These are phyloP conservation scores for Drechslerella coelobrocha DNA, from an alignment of 2,329 filamentous ascomycete genomes.

Conservation along the genomic window DNA sequence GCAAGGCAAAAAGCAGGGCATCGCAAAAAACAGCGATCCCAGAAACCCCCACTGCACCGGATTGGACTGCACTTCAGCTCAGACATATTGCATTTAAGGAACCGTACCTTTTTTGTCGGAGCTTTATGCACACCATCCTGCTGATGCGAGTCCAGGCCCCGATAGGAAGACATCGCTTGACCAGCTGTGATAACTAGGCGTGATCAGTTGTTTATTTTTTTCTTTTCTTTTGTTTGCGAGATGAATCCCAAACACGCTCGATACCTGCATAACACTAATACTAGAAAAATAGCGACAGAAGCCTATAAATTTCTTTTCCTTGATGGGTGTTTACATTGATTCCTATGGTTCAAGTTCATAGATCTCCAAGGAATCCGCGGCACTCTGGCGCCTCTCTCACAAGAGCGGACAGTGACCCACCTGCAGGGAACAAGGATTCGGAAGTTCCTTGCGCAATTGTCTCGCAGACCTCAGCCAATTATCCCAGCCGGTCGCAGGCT, in stretches of 20 bases:
- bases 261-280: not conserved
- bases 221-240: conserved; percentile 21
- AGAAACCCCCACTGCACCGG: conserved; percentile 19
- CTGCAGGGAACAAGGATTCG: conserved; percentile 50
- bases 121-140: conserved; percentile 49
- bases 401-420: conserved; percentile 18
- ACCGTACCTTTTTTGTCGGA: conserved; percentile 48
- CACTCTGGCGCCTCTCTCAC: conserved; percentile 46
- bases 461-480: conserved; percentile 48
- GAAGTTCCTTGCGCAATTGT: conserved; percentile 51
- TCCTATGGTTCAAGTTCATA: conserved; percentile 31
- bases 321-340: conserved; percentile 37
- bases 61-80: conserved; percentile 13
- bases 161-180: conserved; percentile 37
- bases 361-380: conserved; percentile 33
- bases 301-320: conserved; percentile 7
- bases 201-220: conserved; percentile 24
- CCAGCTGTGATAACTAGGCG: conserved; percentile 13
- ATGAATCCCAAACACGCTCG: conserved; percentile 3
- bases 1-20: conserved; percentile 3
- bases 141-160: conserved; percentile 13
- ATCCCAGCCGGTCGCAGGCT: conserved; percentile 46
- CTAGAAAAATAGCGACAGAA: not conserved
- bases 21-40: not conserved
- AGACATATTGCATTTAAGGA: conserved; percentile 33